Percentiles rank a stretch among this genome's conserved stretches.
phyloP scores from a whole-genome alignment of 2,329 filamentous ascomycete genomes.

The Botrytis sinoallii region DNA sequence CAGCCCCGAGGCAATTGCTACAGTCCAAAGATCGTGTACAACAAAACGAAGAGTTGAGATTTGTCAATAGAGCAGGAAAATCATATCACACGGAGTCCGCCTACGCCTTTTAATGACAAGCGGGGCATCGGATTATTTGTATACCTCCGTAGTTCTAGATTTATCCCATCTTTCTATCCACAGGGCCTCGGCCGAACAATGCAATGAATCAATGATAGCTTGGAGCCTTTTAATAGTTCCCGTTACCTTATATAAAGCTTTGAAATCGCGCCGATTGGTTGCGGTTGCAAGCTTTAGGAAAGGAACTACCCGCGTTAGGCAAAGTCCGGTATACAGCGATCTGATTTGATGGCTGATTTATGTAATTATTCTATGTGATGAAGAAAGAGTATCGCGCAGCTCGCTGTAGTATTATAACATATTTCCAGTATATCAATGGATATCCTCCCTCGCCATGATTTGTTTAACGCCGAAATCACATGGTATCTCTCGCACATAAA shows the following conservation, averaged over 20 bases:
- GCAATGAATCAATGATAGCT: background rate
- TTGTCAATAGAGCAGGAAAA: background rate
- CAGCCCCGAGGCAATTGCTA: background rate
- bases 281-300: background rate
- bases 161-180: background rate
- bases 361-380: background rate
- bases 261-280: background rate
- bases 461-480: conserved; percentile 3
- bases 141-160: background rate
- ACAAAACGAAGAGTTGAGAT: background rate
- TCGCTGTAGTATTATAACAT: background rate
- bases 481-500: conserved; percentile 15
- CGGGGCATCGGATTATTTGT: background rate
- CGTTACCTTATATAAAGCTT: conserved; percentile 11
- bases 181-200: background rate
- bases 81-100: background rate
- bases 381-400: background rate
- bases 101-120: background rate
- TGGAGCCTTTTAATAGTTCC: background rate
- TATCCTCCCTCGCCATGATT: background rate
- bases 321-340: background rate
- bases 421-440: background rate
- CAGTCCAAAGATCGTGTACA: background rate
- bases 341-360: background rate
- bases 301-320: background rate